Evolutionary conservation across 768 basidiomycete species (phyloP).

Genomic region (Tylopilus felleus): DNA sequence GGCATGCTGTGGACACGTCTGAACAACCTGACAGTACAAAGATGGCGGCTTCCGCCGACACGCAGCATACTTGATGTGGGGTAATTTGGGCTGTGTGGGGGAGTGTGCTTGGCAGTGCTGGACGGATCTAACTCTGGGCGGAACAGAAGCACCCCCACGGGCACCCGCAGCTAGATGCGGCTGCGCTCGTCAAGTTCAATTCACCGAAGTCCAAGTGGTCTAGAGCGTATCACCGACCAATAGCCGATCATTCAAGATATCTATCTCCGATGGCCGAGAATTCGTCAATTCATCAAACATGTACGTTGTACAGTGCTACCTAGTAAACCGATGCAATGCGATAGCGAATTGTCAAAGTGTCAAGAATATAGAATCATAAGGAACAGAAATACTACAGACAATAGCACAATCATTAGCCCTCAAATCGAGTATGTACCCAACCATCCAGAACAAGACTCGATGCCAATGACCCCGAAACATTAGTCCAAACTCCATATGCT

Average conservation of each 20-base stretch:
- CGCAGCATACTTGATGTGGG: conserved; percentile 21
- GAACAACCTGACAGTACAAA: conserved; percentile 19
- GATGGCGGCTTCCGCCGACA: conserved; percentile 23
- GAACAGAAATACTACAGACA: conserved; percentile 16
- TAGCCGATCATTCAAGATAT: background rate
- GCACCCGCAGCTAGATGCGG: conserved; percentile 8
- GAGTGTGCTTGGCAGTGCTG: conserved; percentile 14
- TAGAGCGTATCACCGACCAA: conserved; percentile 4
- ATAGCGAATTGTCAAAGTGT: conserved; percentile 26
- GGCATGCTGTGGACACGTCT: conserved; percentile 14
- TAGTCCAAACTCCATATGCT: conserved; percentile 34
- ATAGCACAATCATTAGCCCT: conserved; percentile 32
- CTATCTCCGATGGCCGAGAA: background rate
- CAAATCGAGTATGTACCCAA: conserved; percentile 28
- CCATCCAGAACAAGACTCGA: conserved; percentile 29
- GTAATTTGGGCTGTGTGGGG: conserved; percentile 21
- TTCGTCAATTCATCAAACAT: conserved; percentile 12
- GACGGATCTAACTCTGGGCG: conserved; percentile 21
- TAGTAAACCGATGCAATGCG: conserved; percentile 29
- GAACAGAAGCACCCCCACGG: conserved; percentile 10
- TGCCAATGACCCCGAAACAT: conserved; percentile 29
- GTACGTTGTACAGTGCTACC: conserved; percentile 27
- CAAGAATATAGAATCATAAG: conserved; percentile 31
- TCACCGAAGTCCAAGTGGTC: background rate
- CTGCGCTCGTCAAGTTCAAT: background rate